Evolutionary conservation across 176 grass and related monocot genomes (phyloP).

Genomic region (Juncus inflexus): DNA sequence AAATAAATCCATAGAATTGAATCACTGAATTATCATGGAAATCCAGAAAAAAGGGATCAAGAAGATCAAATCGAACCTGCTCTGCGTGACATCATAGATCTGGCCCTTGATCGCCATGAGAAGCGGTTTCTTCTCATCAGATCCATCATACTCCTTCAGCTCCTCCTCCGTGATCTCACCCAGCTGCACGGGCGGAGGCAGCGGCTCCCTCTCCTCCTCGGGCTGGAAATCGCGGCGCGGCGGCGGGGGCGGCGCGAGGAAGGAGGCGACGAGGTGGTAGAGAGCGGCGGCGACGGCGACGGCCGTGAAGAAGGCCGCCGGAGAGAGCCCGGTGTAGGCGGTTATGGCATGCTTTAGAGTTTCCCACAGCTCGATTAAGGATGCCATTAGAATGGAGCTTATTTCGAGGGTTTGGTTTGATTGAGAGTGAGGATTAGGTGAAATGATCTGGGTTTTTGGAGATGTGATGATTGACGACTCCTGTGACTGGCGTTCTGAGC

Average conservation of each 20-base stretch:
- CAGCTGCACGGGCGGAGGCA: slow-evolving; percentile 68
- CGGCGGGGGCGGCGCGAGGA: slow-evolving; percentile 41
- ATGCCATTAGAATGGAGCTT: slow-evolving; percentile 30
- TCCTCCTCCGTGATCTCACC: slow-evolving; percentile 78
- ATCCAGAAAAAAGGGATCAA: not conserved
- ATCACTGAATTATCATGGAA: too few species aligned
- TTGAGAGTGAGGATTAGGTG: not conserved
- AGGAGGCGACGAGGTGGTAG: slow-evolving; percentile 62
- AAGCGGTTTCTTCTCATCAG: slow-evolving; percentile 61
- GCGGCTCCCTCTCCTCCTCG: slow-evolving; percentile 61
- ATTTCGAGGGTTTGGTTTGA: not conserved
- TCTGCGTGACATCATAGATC: slow-evolving; percentile 88
- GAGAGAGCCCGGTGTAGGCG: slow-evolving; percentile 76
- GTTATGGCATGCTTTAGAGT: slow-evolving; percentile 68
- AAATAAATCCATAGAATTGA: too few species aligned
- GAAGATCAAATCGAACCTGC: slow-evolving; percentile 41
- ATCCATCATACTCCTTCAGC: slow-evolving; percentile 62
- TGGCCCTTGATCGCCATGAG: slow-evolving; percentile 94
- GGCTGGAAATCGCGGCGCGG: slow-evolving; percentile 26
- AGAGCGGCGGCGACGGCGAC: slow-evolving; percentile 63
- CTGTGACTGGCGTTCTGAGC: too few species aligned
- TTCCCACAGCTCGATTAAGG: slow-evolving; percentile 62
- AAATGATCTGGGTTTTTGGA: not conserved
- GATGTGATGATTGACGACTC: not conserved
- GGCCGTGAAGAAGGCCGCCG: slow-evolving; percentile 72